Evolutionary conservation across 192 early-diverging fungal genomes (phyloP).

Genomic region (Entophlyctis luteolus): DNA sequence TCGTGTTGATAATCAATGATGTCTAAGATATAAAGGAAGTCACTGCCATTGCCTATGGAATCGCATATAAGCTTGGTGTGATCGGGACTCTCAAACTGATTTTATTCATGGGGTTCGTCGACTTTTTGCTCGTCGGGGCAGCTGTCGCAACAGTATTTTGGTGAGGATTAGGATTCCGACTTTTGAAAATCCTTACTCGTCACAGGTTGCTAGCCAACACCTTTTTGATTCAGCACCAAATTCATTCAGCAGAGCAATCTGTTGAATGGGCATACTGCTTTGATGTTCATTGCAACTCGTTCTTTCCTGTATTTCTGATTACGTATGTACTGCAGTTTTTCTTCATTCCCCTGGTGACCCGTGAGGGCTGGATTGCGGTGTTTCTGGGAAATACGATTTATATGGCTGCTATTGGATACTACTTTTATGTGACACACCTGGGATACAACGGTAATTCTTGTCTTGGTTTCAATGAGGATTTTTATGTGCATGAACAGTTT

Average conservation of each 20-base stretch:
- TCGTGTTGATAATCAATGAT: background rate
- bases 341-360: conserved; percentile 77
- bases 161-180: conserved; percentile 39
- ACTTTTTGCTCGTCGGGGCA: conserved; percentile 71
- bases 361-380: conserved; percentile 73
- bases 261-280: conserved; percentile 97
- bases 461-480: conserved; percentile 1
- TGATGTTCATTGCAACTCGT: conserved; percentile 96
- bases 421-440: conserved; percentile 86
- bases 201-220: conserved; percentile 70
- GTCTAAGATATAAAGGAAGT: conserved; percentile 39
- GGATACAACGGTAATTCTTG: conserved; percentile 73
- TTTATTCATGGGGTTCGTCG: conserved; percentile 76
- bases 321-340: conserved; percentile 92
- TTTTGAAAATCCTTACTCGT: background rate
- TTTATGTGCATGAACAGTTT: conserved; percentile 44
- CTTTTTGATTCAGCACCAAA: conserved; percentile 70
- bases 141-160: conserved; percentile 69
- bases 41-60: conserved; percentile 78
- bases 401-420: conserved; percentile 70
- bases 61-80: conserved; percentile 66
- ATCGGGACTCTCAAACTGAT: conserved; percentile 69
- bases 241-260: conserved; percentile 76
- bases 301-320: conserved; percentile 81
- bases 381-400: conserved; percentile 89